Conservation (phyloP, 1,284 basidiomycete genomes). For the Apiotrichum porosum region DNA sequence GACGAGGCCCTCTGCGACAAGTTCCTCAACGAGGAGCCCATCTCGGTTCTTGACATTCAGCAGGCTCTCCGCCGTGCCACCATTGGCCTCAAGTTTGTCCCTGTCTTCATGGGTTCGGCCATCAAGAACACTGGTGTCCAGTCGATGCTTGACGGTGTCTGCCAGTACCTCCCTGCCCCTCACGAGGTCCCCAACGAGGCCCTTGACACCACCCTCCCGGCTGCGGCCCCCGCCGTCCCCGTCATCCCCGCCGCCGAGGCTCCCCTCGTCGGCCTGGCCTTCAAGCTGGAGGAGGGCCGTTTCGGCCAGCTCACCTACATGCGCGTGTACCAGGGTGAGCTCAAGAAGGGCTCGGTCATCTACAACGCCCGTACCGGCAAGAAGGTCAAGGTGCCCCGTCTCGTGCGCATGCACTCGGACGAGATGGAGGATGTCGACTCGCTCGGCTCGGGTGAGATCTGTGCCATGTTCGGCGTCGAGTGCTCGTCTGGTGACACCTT, state of each 20-base stretch:
- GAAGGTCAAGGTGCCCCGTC: constrained; percentile 93
- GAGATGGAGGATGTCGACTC: constrained; percentile 99
- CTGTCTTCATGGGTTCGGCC: constrained; percentile 95
- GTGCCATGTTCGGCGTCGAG: constrained; percentile 98
- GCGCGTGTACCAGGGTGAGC: constrained; percentile 93
- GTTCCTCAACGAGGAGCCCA: constrained; percentile 77
- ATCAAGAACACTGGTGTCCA: constrained; percentile 98
- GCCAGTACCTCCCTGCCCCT: constrained; percentile 90
- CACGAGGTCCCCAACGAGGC: constrained; percentile 75
- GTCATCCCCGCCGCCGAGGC: constrained; percentile 76
- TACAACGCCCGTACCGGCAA: constrained; percentile 94
- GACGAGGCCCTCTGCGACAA: constrained; percentile 92
- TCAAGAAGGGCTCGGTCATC: constrained; percentile 80
- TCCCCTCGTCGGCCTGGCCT: constrained; percentile 89
- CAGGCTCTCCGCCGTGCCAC: constrained; percentile 86
- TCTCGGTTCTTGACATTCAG: constrained; percentile 68
- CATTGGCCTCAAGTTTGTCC: constrained; percentile 81
- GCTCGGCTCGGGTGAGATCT: constrained; percentile 98
- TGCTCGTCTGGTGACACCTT: constrained; percentile 99
- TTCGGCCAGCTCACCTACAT: constrained; percentile 99
- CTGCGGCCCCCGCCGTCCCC: constrained; percentile 63
- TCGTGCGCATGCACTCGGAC: constrained; percentile 97
- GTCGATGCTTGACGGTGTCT: constrained; percentile 88
- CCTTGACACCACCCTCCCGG: constrained; percentile 70
- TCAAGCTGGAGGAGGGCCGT: constrained; percentile 97